phyloP scores from a whole-genome alignment of 306 rosid genomes.

The Crataegus laevigata region DNA sequence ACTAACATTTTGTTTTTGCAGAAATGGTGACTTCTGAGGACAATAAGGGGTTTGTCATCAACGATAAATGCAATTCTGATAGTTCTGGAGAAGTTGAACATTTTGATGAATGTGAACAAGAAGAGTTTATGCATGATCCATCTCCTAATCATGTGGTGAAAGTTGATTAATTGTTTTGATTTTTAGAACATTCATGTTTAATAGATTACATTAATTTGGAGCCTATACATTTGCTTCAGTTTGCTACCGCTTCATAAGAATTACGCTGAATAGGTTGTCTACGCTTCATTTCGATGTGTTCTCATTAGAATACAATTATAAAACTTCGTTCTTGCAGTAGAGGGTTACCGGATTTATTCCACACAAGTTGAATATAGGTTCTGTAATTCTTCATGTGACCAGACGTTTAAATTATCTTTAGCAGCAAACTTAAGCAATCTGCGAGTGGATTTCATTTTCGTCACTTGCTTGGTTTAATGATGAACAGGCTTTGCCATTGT shows the following conservation, averaged over 20 bases:
- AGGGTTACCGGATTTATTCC: not conserved
- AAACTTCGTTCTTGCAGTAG: not conserved
- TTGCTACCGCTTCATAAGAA: not conserved
- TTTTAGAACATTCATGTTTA: not conserved
- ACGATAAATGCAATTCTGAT: not conserved
- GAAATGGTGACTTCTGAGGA: not conserved
- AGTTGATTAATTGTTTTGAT: not conserved
- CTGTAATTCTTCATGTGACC: not conserved
- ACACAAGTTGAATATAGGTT: too few species aligned
- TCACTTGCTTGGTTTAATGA: not conserved
- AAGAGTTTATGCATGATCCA: not conserved
- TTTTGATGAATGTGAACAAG: not conserved
- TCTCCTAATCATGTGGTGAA: not conserved
- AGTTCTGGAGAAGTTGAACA: not conserved
- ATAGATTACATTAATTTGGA: not conserved
- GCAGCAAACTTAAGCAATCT: too few species aligned
- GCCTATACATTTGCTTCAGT: not conserved
- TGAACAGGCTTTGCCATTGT: not conserved
- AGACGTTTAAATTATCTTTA: not conserved
- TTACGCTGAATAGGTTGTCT: not conserved
- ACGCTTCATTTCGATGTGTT: not conserved
- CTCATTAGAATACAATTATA: not conserved
- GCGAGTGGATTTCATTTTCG: not conserved
- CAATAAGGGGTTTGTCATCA: not conserved
- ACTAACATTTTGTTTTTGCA: not conserved